phyloP scores from a whole-genome alignment of 805 yeast species.

The Pichia californica region DNA sequence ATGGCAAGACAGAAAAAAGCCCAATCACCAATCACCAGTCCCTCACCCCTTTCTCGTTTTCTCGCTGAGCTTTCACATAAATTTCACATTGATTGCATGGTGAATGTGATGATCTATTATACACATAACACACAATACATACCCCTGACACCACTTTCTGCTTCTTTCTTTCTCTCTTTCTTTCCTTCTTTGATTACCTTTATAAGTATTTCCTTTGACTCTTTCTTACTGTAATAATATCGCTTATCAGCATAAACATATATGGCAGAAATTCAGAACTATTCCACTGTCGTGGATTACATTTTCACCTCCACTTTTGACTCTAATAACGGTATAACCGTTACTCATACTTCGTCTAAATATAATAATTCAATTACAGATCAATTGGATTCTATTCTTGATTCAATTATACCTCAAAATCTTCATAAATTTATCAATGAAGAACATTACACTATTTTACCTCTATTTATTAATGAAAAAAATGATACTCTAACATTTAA shows the following conservation, averaged over 20 bases:
- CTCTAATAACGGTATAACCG: slow-evolving; percentile 62
- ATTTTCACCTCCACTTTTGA: slow-evolving; percentile 71
- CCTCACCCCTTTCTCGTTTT: no score
- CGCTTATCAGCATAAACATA: no score
- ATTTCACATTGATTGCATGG: no score
- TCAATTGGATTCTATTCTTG: slow-evolving; percentile 33
- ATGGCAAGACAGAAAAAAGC: no score
- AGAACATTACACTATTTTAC: slow-evolving; percentile 54
- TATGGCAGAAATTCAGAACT: not conserved
- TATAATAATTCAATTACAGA: slow-evolving; percentile 45
- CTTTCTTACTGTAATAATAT: not conserved
- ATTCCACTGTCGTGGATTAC: slow-evolving; percentile 17
- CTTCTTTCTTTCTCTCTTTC: no score
- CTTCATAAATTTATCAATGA: slow-evolving; percentile 40
- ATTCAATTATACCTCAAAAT: slow-evolving; percentile 25
- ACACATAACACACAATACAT: no score
- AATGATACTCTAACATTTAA: slow-evolving; percentile 16
- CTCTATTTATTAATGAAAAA: slow-evolving; percentile 34
- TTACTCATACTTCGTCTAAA: slow-evolving; percentile 55
- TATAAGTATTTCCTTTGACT: no score
- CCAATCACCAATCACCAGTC: no score
- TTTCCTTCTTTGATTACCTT: no score
- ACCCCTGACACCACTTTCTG: no score
- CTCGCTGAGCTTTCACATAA: no score
- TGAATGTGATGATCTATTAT: no score